These are phyloP conservation scores for Crithidia acanthocephali DNA, from an alignment of 208 protist species.

Conservation along the genomic window DNA sequence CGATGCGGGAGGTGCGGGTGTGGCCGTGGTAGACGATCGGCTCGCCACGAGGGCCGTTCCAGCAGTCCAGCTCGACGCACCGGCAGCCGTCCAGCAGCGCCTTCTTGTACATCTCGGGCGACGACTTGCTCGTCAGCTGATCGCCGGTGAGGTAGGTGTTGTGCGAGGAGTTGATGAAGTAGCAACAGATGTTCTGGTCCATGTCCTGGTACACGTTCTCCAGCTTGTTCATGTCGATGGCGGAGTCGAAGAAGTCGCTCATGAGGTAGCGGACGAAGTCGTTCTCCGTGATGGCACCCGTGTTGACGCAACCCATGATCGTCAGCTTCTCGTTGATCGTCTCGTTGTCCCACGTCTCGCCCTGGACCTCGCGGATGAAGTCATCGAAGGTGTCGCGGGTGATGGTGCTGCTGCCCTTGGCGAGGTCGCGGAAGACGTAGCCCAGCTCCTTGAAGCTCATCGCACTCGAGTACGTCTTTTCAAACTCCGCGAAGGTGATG, in stretches of 20 bases:
- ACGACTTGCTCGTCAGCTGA: constrained; percentile 83
- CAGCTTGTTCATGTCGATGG: constrained; percentile 41
- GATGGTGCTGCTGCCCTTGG: constrained; percentile 33
- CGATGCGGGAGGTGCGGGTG: constrained; percentile 78
- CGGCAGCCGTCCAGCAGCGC: constrained; percentile 75
- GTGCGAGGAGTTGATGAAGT: constrained; percentile 95
- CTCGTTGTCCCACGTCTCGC: constrained; percentile 41
- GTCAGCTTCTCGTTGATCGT: constrained; percentile 45
- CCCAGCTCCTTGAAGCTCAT: constrained; percentile 60
- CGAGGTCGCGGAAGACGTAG: constrained; percentile 50
- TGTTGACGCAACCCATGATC: constrained; percentile 43
- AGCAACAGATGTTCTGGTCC: constrained; percentile 76
- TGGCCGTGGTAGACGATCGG: constrained; percentile 87
- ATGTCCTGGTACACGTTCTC: constrained; percentile 82
- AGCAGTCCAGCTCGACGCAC: constrained; percentile 89
- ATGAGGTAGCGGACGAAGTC: constrained; percentile 57
- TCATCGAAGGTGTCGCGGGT: constrained; percentile 46
- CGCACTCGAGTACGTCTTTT: constrained; percentile 45
- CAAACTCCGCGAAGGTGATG: constrained; percentile 52
- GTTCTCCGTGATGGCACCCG: constrained; percentile 28
- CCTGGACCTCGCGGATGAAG: constrained; percentile 54
- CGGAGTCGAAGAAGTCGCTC: constrained; percentile 36
- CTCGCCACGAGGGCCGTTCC: constrained; percentile 68
- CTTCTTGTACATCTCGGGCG: constrained; percentile 68
- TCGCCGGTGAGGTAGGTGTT: constrained; percentile 97